Base-by-base conservation (phyloP, 2,329 filamentous ascomycete species). In the Stachybotrys chartarum region DNA sequence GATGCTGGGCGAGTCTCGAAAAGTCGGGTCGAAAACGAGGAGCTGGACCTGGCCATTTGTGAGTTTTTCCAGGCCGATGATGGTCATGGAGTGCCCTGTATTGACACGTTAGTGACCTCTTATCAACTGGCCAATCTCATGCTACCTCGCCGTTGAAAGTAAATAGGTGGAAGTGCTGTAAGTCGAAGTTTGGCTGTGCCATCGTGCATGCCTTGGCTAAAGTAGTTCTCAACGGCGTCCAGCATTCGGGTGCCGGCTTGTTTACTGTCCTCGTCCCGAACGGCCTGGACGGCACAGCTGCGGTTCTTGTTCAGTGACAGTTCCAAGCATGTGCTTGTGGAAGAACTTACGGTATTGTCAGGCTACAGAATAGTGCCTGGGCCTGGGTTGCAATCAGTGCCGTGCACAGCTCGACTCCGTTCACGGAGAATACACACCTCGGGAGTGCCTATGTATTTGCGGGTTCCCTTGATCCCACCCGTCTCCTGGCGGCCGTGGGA, bases 401-500 rank as follows among this genome's bases (percentile, higher is more conserved):
- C 3, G 14, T 42, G 14, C 35, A 10, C 35, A 42, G 5, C 35
- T 10, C 35, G 10, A 42, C 5, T 10, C 8, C 10, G 10, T 42
- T 42, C 35, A 42, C 35, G 35, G 14, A 24, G 24, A 24, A 3
- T 24, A 32, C 68, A 61, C 75, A 90, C 89, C 77, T 97, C 93
- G 8, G 90, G 86, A 1, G 93, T 97, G 16, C 93, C 93, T 62
- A 97, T 97, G 66, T 94, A 97, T 70, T 97, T 97, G 57, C 94
- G 83, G 0, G 92, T 96, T n/a, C 86, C 86, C 59, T 78, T 83
- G 59, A 97, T 88, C 1, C 91, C 91, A 3, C 93, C 93, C 1
- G 92, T 97, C 70, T 97, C 91, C 3, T 83, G 67, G 39, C 90
- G 81, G 4, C 88, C 90, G 49, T 84, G 79, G 3, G 81, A 68